Percentiles rank a stretch among this genome's conserved stretches.
Evolutionary conservation across 2,329 filamentous ascomycete genomes (phyloP).

Genomic region (Nigrospora oryzae): DNA sequence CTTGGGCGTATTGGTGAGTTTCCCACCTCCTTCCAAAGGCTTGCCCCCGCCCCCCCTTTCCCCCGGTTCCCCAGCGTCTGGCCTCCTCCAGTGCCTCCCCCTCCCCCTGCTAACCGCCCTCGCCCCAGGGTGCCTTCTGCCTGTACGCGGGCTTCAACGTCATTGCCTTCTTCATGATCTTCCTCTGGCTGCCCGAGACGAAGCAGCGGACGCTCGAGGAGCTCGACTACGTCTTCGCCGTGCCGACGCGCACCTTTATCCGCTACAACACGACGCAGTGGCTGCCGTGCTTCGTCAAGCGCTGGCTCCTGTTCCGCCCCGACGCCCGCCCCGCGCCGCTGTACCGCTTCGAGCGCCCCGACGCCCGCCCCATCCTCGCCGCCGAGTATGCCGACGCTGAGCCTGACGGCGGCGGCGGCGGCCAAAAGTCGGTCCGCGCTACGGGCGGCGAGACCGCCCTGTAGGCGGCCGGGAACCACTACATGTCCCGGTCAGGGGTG

Average conservation of each 20-base stretch:
- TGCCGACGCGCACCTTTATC: conserved; percentile 48
- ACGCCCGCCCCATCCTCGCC: background rate
- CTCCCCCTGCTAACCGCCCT: background rate
- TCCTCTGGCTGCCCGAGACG: conserved; percentile 44
- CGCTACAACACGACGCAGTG: conserved; percentile 47
- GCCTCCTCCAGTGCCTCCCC: too few species aligned
- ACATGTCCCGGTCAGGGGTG: too few species aligned
- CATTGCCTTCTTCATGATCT: conserved; percentile 45
- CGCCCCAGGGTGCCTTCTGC: conserved; percentile 34
- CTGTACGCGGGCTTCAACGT: conserved; percentile 49
- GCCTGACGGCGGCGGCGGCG: background rate
- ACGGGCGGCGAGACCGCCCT: background rate
- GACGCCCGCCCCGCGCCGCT: conserved; percentile 36
- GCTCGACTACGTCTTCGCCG: conserved; percentile 53
- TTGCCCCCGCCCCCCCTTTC: background rate
- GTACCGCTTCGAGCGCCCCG: conserved; percentile 26
- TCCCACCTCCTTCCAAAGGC: background rate
- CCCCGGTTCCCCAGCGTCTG: too few species aligned
- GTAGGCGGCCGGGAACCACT: too few species aligned
- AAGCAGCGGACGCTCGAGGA: conserved; percentile 44
- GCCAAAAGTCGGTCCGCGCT: background rate
- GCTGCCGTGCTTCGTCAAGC: conserved; percentile 52
- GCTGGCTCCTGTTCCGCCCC: conserved; percentile 45
- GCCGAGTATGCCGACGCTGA: background rate
- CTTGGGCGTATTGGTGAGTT: conserved; percentile 21